These are phyloP conservation scores for Hanseniaspora vineae DNA, from an alignment of 805 yeast species.

Conservation along the genomic window DNA sequence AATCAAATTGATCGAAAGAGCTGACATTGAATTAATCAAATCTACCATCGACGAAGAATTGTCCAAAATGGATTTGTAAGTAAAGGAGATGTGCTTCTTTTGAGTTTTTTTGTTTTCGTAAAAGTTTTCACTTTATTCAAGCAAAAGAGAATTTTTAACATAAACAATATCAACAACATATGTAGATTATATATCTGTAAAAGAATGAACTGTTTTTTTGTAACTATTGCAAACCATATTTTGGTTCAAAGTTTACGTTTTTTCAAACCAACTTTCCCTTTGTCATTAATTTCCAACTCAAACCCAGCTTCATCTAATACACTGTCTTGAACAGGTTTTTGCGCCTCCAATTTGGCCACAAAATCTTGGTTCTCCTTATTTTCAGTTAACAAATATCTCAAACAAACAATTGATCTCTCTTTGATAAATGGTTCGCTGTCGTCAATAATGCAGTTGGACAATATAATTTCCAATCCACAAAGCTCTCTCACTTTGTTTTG, in stretches of 20 bases:
- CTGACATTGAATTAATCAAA: constrained; percentile 67
- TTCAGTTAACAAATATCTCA: constrained; percentile 50
- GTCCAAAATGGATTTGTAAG: constrained; percentile 30
- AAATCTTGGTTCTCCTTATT: constrained; percentile 64
- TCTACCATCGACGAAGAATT: constrained; percentile 62
- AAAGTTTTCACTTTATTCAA: not conserved
- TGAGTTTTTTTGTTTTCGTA: too few relatives aligned
- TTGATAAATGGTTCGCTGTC: constrained; percentile 79
- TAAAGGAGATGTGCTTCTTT: too few relatives aligned
- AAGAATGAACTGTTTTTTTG: not conserved
- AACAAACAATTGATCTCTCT: constrained; percentile 71
- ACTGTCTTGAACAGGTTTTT: constrained; percentile 45
- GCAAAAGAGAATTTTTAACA: not conserved
- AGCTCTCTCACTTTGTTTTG: constrained; percentile 57
- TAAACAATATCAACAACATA: not conserved
- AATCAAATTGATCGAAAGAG: constrained; percentile 53
- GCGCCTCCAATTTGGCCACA: constrained; percentile 68
- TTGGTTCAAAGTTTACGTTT: constrained; percentile 7
- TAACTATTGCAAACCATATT: not conserved
- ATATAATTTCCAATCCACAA: constrained; percentile 57
- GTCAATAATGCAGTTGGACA: constrained; percentile 78
- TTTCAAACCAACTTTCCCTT: constrained; percentile 53
- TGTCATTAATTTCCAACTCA: constrained; percentile 52
- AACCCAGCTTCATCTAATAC: constrained; percentile 61
- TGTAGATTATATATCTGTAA: not conserved